Conservation (phyloP, 2,329 filamentous ascomycete genomes). For the Coniochaeta sp. region DNA sequence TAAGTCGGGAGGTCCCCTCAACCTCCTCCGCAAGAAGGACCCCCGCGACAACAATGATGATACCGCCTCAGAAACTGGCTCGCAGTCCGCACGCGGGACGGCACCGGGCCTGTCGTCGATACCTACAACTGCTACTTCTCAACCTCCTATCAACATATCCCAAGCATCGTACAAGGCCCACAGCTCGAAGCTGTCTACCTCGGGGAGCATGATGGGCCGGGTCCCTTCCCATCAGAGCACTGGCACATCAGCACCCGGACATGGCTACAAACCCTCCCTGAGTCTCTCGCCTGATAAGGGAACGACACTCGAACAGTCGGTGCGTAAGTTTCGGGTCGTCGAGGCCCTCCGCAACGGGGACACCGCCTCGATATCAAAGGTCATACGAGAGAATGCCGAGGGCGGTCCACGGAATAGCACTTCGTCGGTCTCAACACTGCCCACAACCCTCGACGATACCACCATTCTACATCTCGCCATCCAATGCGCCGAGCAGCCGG, state of each 20-base stretch:
- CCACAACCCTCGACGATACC: constrained; percentile 63
- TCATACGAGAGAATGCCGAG: constrained; percentile 62
- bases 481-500: constrained; percentile 86
- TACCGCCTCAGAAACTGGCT: constrained; percentile 38
- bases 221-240: constrained; percentile 28
- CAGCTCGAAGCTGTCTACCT: constrained; percentile 38
- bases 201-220: constrained; percentile 32
- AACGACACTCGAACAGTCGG: constrained; percentile 77
- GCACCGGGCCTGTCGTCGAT: constrained; percentile 22
- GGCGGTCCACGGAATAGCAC: constrained; percentile 47
- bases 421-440: constrained; percentile 40
- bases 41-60: constrained; percentile 33
- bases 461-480: constrained; percentile 90
- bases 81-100: constrained; percentile 13
- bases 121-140: constrained; percentile 22
- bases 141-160: constrained; percentile 19
- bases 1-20: neutral
- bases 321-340: constrained; percentile 89
- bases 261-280: constrained; percentile 8
- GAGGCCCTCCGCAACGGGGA: constrained; percentile 88
- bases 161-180: constrained; percentile 33
- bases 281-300: constrained; percentile 30
- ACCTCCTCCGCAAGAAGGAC: neutral
- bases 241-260: constrained; percentile 25
- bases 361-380: constrained; percentile 80